Evolutionary conservation across 352 stramenopile species (phyloP).

Genomic region (Phytophthora sp.): DNA sequence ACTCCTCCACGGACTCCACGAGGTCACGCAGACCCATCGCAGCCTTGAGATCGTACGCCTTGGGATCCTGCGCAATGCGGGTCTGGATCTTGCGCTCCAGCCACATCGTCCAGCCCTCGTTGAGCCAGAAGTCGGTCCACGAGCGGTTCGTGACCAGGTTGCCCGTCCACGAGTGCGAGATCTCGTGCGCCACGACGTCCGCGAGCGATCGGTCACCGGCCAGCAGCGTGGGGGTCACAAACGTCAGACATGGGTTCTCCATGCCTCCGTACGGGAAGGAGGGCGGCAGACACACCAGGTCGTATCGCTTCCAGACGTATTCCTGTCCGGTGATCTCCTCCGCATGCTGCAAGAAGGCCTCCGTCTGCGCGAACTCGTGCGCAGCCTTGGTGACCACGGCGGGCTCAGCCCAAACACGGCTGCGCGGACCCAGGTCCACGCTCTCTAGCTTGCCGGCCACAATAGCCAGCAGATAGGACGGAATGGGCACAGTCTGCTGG

Average conservation of each 20-base stretch:
- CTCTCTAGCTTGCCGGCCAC: conserved; percentile 91
- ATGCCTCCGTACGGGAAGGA: conserved; percentile 91
- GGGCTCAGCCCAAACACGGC: conserved; percentile 95
- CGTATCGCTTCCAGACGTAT: conserved; percentile 97
- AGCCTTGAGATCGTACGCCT: conserved; percentile 63
- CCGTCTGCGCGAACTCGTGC: conserved; percentile 96
- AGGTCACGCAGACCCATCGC: conserved; percentile 52
- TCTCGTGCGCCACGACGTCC: conserved; percentile 98
- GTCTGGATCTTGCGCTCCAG: conserved; percentile 97
- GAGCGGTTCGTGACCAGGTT: conserved; percentile 98
- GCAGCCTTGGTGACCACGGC: conserved; percentile 91
- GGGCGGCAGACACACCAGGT: conserved; percentile 97
- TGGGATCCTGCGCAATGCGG: conserved; percentile 48
- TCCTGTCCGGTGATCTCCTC: conserved; percentile 92
- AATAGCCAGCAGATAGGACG: conserved; percentile 96
- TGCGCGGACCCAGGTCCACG: conserved; percentile 86
- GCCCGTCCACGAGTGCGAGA: conserved; percentile 96
- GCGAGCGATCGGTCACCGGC: conserved; percentile 95
- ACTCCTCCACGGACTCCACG: conserved; percentile 48
- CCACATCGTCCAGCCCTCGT: conserved; percentile 98
- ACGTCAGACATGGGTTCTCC: conserved; percentile 92
- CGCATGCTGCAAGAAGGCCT: conserved; percentile 92
- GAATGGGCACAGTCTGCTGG: conserved; percentile 92
- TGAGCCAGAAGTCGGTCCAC: conserved; percentile 98
- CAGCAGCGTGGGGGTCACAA: conserved; percentile 97